These are phyloP conservation scores for Meyerozyma sp. DNA, from an alignment of 1,139 yeast genomes.

Conservation along the genomic window DNA sequence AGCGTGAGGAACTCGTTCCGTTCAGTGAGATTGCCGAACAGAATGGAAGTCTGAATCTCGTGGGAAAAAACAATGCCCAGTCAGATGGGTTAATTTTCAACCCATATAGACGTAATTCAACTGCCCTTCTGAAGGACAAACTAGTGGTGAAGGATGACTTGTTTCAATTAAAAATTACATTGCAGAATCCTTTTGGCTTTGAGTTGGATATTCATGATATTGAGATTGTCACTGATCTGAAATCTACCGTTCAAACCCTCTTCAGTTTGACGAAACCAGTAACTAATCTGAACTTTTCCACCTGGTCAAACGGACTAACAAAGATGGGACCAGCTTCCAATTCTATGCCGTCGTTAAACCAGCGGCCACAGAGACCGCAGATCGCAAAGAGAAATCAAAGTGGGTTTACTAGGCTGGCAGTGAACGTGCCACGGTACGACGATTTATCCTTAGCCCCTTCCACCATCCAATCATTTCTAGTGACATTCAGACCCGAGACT, in stretches of 20 bases:
- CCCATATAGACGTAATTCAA: slow-evolving; percentile 19
- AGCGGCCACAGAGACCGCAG: not conserved
- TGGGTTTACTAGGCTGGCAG: not conserved
- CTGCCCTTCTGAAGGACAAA: slow-evolving; percentile 20
- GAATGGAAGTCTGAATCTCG: slow-evolving; percentile 7
- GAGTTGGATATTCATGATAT: slow-evolving; percentile 60
- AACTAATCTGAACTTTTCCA: not conserved
- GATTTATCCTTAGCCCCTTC: slow-evolving; percentile 19
- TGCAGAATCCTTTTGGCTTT: slow-evolving; percentile 82
- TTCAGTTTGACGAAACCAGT: slow-evolving; percentile 10
- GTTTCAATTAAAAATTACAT: slow-evolving; percentile 45
- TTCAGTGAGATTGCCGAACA: slow-evolving; percentile 23
- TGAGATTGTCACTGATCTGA: slow-evolving; percentile 31
- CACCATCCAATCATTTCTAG: slow-evolving; percentile 25
- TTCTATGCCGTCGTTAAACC: not conserved
- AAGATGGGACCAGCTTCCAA: not conserved
- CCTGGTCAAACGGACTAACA: not conserved
- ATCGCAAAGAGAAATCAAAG: not conserved
- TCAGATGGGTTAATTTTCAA: slow-evolving; percentile 24
- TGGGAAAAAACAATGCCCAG: slow-evolving; percentile 4
- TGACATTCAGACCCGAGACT: slow-evolving; percentile 30
- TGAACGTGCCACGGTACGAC: not conserved
- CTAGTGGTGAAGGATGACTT: slow-evolving; percentile 52
- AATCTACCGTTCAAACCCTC: slow-evolving; percentile 24
- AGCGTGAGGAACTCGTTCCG: slow-evolving; percentile 26